Percentiles rank a stretch among this genome's conserved stretches.
Evolutionary conservation across 2,329 filamentous ascomycete species (phyloP).

Genomic region (Orbilia quercus): DNA sequence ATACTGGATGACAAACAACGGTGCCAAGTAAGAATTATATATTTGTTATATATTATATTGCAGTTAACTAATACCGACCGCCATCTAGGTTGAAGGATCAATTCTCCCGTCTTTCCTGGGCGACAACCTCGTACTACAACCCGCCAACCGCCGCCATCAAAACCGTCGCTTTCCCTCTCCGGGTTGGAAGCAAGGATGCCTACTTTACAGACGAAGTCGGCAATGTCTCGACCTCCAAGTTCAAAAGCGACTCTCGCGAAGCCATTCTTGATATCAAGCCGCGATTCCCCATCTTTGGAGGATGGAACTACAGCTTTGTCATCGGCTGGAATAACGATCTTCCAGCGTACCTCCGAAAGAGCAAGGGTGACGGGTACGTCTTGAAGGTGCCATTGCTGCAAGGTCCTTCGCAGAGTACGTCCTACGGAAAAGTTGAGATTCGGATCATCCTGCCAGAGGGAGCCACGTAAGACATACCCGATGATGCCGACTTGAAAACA

Average conservation of each 20-base stretch:
- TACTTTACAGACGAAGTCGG: constrained; percentile 98
- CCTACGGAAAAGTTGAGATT: constrained; percentile 83
- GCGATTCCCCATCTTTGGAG: constrained; percentile 94
- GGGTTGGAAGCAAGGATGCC: constrained; percentile 80
- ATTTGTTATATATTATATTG: no score
- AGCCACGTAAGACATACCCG: constrained; percentile 73
- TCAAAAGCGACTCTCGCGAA: constrained; percentile 80
- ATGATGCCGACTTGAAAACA: not conserved
- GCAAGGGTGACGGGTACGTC: constrained; percentile 77
- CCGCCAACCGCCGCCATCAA: constrained; percentile 81
- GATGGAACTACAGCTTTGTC: constrained; percentile 97
- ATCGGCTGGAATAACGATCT: constrained; percentile 95
- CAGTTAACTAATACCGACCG: no score
- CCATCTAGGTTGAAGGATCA: constrained; percentile 70
- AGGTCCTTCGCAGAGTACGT: constrained; percentile 82
- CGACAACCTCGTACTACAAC: constrained; percentile 78
- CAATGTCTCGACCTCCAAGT: constrained; percentile 93
- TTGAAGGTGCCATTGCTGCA: constrained; percentile 93
- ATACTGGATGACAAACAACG: constrained; percentile 87
- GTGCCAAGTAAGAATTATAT: constrained; percentile 69
- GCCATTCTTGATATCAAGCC: constrained; percentile 90
- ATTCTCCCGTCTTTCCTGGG: constrained; percentile 82
- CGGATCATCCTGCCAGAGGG: constrained; percentile 91
- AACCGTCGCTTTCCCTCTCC: constrained; percentile 82
- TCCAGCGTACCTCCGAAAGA: constrained; percentile 76